Conservation (phyloP, 768 basidiomycete species). For the Termitomyces sp. region DNA sequence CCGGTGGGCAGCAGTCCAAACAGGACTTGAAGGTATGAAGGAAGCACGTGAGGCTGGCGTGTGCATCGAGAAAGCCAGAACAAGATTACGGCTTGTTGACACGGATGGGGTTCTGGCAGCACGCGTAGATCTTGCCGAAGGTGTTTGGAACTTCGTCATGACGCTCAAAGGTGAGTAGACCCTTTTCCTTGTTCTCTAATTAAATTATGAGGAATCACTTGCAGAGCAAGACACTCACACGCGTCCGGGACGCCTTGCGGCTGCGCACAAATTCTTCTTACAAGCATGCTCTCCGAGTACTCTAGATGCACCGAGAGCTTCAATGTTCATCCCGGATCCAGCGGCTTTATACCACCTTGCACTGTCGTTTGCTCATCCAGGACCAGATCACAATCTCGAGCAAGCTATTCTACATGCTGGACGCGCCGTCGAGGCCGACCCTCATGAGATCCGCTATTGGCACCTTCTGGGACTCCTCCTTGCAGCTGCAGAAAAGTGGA, state of each 20-base stretch:
- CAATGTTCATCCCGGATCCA: constrained; percentile 41
- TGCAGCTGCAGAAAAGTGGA: constrained; percentile 76
- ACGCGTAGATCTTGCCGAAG: constrained; percentile 61
- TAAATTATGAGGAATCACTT: neutral
- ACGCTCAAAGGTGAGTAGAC: constrained; percentile 56
- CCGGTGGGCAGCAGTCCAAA: constrained; percentile 31
- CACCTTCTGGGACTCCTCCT: constrained; percentile 84
- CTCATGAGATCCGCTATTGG: constrained; percentile 71
- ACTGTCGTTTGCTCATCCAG: constrained; percentile 60
- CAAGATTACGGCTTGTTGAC: constrained; percentile 44
- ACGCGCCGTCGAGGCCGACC: constrained; percentile 65
- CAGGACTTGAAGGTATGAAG: constrained; percentile 42
- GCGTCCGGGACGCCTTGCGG: constrained; percentile 53
- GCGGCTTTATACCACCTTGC: constrained; percentile 78
- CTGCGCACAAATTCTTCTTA: constrained; percentile 48
- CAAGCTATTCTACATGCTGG: constrained; percentile 65
- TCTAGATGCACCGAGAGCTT: constrained; percentile 17
- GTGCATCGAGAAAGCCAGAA: constrained; percentile 56
- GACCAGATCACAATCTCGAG: constrained; percentile 60
- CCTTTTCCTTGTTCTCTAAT: neutral
- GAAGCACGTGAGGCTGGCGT: constrained; percentile 59
- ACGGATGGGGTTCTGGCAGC: constrained; percentile 40
- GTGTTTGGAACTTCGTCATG: constrained; percentile 66
- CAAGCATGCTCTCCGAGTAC: constrained; percentile 25
- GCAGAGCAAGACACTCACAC: constrained; percentile 63